Conservation (phyloP, 1,139 yeast species). For the Maudiozyma humilis region DNA sequence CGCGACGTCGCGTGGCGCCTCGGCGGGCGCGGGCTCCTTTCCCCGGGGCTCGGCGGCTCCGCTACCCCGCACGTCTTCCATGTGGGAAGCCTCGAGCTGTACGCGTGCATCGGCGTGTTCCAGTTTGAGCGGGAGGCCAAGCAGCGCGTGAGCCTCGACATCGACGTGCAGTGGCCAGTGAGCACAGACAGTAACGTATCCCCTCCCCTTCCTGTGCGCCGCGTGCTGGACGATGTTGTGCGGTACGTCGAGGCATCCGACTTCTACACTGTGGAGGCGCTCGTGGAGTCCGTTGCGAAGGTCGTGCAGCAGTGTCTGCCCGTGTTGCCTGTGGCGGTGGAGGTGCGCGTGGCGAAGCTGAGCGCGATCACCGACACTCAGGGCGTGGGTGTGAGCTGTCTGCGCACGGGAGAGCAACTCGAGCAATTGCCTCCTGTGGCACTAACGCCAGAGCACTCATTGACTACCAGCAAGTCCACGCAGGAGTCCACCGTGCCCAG, state of each 20-base stretch:
- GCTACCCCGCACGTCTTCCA: conserved; percentile 28
- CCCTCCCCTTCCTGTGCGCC: conserved; percentile 5
- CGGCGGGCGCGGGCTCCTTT: too few relatives aligned
- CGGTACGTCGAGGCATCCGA: conserved; percentile 62
- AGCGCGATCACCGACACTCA: conserved; percentile 81
- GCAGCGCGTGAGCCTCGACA: conserved; percentile 64
- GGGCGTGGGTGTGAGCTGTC: conserved; percentile 80
- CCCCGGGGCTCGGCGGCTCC: too few relatives aligned
- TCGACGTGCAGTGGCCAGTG: too few relatives aligned
- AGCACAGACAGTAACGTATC: neutral
- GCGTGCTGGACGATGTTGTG: conserved; percentile 41
- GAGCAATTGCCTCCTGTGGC: conserved; percentile 7
- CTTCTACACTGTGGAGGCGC: conserved; percentile 89
- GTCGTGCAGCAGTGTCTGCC: conserved; percentile 37
- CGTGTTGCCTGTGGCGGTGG: conserved; percentile 34
- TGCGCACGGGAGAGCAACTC: conserved; percentile 39
- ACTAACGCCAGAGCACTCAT: too few relatives aligned
- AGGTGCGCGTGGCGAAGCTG: conserved; percentile 70
- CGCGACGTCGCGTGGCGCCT: conserved; percentile 13
- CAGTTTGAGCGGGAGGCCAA: conserved; percentile 76
- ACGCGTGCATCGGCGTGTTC: conserved; percentile 84
- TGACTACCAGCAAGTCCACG: neutral
- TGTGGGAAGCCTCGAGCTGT: conserved; percentile 43
- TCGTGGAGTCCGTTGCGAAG: conserved; percentile 68
- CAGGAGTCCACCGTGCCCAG: neutral